Evolutionary conservation across 129 eudicot genomes (phyloP).

Genomic region (Logfia minima): DNA sequence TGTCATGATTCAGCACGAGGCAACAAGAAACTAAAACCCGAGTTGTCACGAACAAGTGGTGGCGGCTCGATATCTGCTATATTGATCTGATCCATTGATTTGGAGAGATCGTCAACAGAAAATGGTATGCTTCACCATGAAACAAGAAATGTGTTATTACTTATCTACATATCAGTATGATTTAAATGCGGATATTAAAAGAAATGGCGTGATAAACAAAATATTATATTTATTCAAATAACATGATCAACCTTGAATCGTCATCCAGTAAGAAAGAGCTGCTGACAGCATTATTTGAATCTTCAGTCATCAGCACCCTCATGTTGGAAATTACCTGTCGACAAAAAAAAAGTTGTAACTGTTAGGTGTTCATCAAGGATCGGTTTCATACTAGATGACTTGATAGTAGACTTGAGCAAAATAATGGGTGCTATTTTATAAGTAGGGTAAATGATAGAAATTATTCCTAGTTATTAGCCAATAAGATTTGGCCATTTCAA

Average conservation of each 20-base stretch:
- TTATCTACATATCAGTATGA: neutral
- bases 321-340: constrained; percentile 69
- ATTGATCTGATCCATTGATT: constrained; percentile 76
- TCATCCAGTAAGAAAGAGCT: constrained; percentile 91
- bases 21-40: constrained; percentile 90
- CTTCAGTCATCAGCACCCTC: constrained; percentile 91
- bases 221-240: neutral
- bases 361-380: constrained; percentile 5
- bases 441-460: neutral
- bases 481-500: neutral
- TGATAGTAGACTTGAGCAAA: constrained; percentile 15
- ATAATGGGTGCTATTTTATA: neutral
- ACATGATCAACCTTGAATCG: constrained; percentile 70
- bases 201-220: constrained; percentile 2
- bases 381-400: neutral
- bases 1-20: constrained; percentile 49
- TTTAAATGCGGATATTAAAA: neutral
- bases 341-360: constrained; percentile 6
- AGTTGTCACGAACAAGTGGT: constrained; percentile 90
- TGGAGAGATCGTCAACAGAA: constrained; percentile 84
- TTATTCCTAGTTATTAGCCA: neutral
- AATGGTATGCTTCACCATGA: constrained; percentile 82
- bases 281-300: constrained; percentile 87
- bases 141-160: constrained; percentile 9
- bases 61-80: constrained; percentile 89